These are phyloP conservation scores for Pigoraptor vietnamica DNA, from an alignment of 78 protist species.

Conservation along the genomic window DNA sequence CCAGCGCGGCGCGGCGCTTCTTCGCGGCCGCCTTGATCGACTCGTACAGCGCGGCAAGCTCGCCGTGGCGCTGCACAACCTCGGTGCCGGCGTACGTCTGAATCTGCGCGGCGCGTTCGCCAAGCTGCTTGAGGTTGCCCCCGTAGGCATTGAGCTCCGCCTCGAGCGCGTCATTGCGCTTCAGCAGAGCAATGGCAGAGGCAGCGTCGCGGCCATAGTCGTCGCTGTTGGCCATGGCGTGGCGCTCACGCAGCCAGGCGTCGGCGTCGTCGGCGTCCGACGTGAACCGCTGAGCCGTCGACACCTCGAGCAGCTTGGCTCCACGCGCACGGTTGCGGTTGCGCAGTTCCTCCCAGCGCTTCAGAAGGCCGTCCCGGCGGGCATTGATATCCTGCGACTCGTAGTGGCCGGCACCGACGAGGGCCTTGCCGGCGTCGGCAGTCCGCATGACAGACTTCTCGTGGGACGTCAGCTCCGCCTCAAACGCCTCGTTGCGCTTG, in stretches of 20 bases:
- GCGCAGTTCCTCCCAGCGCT: background rate
- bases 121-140: background rate
- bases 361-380: background rate
- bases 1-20: background rate
- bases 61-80: background rate
- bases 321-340: background rate
- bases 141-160: background rate
- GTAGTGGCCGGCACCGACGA: background rate
- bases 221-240: background rate
- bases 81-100: background rate
- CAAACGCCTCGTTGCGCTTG: constrained; percentile 3
- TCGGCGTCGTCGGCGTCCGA: background rate
- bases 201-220: constrained; percentile 1
- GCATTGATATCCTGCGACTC: background rate
- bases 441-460: background rate
- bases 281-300: background rate
- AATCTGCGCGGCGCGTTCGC: background rate
- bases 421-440: background rate
- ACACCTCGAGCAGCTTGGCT: background rate
- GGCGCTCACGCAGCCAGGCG: background rate
- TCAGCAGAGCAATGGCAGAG: background rate
- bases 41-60: background rate
- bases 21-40: background rate
- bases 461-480: background rate
- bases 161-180: background rate